These are phyloP conservation scores for Suhomyces maxii DNA, from an alignment of 1,139 yeast genomes.

Conservation along the genomic window DNA sequence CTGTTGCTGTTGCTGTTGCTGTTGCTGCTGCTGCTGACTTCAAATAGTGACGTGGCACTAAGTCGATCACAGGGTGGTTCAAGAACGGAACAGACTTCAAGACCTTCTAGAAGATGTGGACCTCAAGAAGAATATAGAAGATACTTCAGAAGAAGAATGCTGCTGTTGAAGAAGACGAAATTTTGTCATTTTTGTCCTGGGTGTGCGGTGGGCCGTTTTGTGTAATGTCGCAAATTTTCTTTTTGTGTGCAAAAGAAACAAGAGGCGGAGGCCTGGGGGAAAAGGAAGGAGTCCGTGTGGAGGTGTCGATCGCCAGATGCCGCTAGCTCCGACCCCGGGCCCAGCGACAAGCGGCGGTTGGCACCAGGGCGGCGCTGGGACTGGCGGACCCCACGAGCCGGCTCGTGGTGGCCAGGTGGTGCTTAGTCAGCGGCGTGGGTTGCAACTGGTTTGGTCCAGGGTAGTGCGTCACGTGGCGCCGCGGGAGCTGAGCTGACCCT, in stretches of 20 bases:
- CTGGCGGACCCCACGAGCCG: too few species aligned
- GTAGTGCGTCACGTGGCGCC: background rate
- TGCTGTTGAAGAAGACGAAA: background rate
- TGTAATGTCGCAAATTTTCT: background rate
- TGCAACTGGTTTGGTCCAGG: too few species aligned
- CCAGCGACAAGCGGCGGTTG: too few species aligned
- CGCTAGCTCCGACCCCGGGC: too few species aligned
- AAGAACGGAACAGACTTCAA: conserved; percentile 3
- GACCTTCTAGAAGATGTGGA: conserved; percentile 3
- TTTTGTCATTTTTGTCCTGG: background rate
- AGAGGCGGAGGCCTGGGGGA: conserved; percentile 5
- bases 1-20: background rate
- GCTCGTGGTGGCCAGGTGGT: too few species aligned
- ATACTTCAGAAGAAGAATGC: conserved; percentile 8
- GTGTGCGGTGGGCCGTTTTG: conserved; percentile 6
- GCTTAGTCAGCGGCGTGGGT: too few species aligned
- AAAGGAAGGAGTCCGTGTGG: background rate
- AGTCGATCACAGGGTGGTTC: background rate
- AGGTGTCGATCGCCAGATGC: too few species aligned
- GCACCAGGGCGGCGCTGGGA: too few species aligned
- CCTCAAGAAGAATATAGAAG: conserved; percentile 1
- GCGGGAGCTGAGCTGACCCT: background rate
- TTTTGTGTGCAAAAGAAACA: conserved; percentile 4
- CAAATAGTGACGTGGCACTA: background rate
- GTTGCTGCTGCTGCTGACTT: too few species aligned